Percentiles rank a stretch among this genome's conserved stretches.
phyloP scores from a whole-genome alignment of 345 rosid genomes.

The Corymbia maculata region DNA sequence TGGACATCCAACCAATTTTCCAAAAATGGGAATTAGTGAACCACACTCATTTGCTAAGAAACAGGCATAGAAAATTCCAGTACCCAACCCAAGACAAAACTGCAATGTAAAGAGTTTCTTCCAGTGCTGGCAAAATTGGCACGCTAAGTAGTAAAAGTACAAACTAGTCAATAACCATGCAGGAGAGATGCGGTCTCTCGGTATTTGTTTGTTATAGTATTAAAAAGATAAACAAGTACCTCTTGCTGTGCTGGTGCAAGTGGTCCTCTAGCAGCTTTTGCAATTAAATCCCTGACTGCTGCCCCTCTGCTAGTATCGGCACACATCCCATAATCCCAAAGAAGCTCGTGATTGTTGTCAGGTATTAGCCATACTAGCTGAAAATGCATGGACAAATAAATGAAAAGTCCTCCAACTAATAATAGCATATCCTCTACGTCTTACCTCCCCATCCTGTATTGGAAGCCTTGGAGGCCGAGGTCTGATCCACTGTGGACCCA shows the following conservation, averaged over 20 bases:
- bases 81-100: neutral
- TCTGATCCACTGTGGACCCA: conserved; percentile 73
- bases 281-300: conserved; percentile 75
- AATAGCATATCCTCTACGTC: neutral
- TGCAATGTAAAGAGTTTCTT: neutral
- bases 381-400: neutral
- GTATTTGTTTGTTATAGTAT: neutral
- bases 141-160: neutral
- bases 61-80: neutral
- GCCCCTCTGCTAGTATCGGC: conserved; percentile 97
- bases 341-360: conserved; percentile 91
- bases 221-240: conserved; percentile 21
- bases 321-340: conserved; percentile 98
- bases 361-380: conserved; percentile 95
- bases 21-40: neutral
- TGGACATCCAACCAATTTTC: neutral
- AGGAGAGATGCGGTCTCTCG: neutral
- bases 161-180: neutral
- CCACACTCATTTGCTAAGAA: neutral
- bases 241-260: conserved; percentile 76
- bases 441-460: conserved; percentile 75
- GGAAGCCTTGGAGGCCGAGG: conserved; percentile 81
- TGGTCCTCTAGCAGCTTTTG: conserved; percentile 77
- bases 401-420: neutral
- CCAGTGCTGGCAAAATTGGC: neutral